Percentiles rank a stretch among this genome's conserved stretches.
Conservation (phyloP, 1,139 yeast genomes). For the Saccharomyces hybrid region DNA sequence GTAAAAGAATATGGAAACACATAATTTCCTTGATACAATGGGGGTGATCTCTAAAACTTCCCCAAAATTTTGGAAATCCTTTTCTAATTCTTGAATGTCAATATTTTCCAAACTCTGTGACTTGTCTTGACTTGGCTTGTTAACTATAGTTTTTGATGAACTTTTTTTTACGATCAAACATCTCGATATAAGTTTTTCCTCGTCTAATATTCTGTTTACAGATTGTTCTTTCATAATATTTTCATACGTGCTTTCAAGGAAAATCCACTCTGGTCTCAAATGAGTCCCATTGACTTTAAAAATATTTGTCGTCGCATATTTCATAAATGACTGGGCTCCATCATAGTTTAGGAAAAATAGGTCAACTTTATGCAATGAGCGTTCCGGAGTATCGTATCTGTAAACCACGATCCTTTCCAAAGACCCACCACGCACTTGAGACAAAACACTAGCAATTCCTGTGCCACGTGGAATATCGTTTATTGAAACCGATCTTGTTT, state of each 20-base stretch:
- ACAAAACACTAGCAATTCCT: conserved; percentile 45
- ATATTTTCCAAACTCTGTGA: conserved; percentile 33
- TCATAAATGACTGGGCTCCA: conserved; percentile 51
- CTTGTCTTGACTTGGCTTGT: conserved; percentile 19
- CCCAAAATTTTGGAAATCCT: conserved; percentile 55
- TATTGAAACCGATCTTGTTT: conserved; percentile 29
- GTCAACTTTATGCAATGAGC: conserved; percentile 34
- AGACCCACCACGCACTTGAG: conserved; percentile 70
- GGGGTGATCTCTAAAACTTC: conserved; percentile 58
- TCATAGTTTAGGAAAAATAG: conserved; percentile 47
- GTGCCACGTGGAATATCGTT: conserved; percentile 36
- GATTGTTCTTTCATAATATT: background rate
- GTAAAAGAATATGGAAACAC: conserved; percentile 55
- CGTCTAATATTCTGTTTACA: conserved; percentile 1
- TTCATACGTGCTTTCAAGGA: background rate
- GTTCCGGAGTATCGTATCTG: conserved; percentile 8
- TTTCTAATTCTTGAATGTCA: conserved; percentile 36
- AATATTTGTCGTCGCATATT: conserved; percentile 48
- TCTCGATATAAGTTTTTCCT: conserved; percentile 34
- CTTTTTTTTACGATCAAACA: conserved; percentile 37
- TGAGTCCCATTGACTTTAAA: conserved; percentile 55
- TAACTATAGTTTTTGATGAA: conserved; percentile 8
- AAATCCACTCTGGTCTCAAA: conserved; percentile 37
- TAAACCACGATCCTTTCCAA: conserved; percentile 44
- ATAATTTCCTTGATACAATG: conserved; percentile 55